A percentile compares a stretch with the other conserved stretches of the same genome.
Conservation (phyloP, 2,329 filamentous ascomycete species). For the Fusarium domesticum region DNA sequence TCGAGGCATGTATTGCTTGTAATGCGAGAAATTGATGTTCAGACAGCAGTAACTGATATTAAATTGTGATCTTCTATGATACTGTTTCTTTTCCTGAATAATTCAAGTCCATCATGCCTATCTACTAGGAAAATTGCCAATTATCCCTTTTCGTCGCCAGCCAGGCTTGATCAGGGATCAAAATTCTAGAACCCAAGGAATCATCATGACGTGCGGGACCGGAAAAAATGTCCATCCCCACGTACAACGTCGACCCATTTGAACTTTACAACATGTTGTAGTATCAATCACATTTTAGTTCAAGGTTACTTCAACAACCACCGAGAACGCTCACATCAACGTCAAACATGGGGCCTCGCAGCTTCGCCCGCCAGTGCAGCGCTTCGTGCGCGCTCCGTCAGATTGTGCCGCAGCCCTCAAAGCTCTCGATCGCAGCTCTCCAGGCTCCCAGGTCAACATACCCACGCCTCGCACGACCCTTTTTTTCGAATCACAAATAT, state of each 20-base stretch:
- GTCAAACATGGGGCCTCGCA: conserved; percentile 23
- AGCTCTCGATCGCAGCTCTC: conserved; percentile 14
- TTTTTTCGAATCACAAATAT: conserved; percentile 3
- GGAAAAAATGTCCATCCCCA: conserved; percentile 27
- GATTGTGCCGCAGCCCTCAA: conserved; percentile 15
- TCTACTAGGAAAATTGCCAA: background rate
- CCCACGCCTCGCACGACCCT: conserved; percentile 1
- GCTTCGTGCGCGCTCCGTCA: conserved; percentile 22
- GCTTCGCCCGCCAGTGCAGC: conserved; percentile 17
- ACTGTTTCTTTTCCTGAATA: too few relatives aligned
- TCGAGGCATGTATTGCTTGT: background rate
- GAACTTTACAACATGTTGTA: conserved; percentile 1
- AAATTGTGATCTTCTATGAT: background rate
- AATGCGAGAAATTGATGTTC: too few relatives aligned
- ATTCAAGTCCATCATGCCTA: too few relatives aligned
- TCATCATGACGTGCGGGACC: conserved; percentile 30
- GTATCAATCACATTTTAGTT: background rate
- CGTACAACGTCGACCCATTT: conserved; percentile 12
- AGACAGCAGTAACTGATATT: too few relatives aligned
- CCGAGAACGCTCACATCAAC: background rate
- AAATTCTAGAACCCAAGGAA: background rate
- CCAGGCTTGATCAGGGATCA: background rate
- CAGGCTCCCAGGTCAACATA: conserved; percentile 5
- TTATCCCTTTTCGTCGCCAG: background rate
- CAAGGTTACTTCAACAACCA: background rate